phyloP scores from a whole-genome alignment of 1,139 yeast genomes.

The Citeromyces siamensis region DNA sequence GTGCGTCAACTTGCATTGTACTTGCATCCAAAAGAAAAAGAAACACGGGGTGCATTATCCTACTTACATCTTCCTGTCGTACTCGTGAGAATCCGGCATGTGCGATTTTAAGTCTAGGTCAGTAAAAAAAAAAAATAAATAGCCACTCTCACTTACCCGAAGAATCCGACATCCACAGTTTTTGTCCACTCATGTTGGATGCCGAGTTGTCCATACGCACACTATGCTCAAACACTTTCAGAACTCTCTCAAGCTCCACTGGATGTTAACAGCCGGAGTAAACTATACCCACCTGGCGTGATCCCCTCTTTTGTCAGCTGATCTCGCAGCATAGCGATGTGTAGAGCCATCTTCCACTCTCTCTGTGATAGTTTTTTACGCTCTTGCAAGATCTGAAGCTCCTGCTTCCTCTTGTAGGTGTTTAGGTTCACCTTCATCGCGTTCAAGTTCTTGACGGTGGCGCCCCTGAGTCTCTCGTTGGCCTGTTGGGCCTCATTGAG shows the following conservation, averaged over 20 bases:
- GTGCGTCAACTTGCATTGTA: too few relatives aligned
- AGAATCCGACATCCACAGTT: constrained; percentile 47
- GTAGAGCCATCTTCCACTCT: constrained; percentile 48
- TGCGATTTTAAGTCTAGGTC: constrained; percentile 28
- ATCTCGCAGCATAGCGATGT: constrained; percentile 47
- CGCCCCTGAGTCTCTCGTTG: constrained; percentile 11
- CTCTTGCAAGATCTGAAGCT: constrained; percentile 33
- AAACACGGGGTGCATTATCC: constrained; percentile 2
- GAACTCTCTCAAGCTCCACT: constrained; percentile 33
- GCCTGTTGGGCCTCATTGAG: not conserved
- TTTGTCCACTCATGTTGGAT: constrained; percentile 39
- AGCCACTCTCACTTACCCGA: constrained; percentile 25
- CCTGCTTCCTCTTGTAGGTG: constrained; percentile 32
- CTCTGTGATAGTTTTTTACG: constrained; percentile 35
- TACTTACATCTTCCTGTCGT: constrained; percentile 26
- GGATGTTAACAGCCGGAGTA: not conserved
- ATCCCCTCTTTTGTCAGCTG: constrained; percentile 40
- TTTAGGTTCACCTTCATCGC: constrained; percentile 15
- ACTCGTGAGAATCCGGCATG: constrained; percentile 49
- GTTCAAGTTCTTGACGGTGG: not conserved
- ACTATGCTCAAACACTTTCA: constrained; percentile 38
- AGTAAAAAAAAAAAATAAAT: constrained; percentile 11
- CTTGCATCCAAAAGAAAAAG: too few relatives aligned
- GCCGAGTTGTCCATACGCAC: constrained; percentile 44
- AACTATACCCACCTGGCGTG: constrained; percentile 26